Evolutionary conservation across 306 rosid genomes (phyloP).

Genomic region (Fragaria ananassa): DNA sequence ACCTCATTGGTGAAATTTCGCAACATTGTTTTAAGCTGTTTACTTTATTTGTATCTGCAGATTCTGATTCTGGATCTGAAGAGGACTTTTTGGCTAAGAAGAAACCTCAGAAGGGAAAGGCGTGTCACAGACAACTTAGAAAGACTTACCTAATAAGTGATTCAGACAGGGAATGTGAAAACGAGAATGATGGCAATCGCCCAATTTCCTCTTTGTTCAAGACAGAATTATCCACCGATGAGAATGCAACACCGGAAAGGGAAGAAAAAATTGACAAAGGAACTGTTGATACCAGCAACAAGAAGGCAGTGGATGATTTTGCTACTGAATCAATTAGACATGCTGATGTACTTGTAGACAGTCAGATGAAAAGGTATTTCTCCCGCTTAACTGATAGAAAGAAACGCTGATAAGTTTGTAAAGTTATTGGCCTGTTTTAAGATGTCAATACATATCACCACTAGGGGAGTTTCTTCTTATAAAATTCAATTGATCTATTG

Average conservation of each 20-base stretch:
- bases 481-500: background rate
- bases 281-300: slow-evolving; percentile 32
- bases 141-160: slow-evolving; percentile 53
- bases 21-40: background rate
- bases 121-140: slow-evolving; percentile 39
- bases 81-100: slow-evolving; percentile 38
- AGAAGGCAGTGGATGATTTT: slow-evolving; percentile 35
- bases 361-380: slow-evolving; percentile 36
- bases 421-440: background rate
- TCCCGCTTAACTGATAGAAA: background rate
- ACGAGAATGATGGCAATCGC: slow-evolving; percentile 42
- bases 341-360: slow-evolving; percentile 30
- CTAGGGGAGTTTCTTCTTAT: background rate
- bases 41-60: slow-evolving; percentile 13
- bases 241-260: slow-evolving; percentile 29
- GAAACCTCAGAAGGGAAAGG: slow-evolving; percentile 30
- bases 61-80: slow-evolving; percentile 27
- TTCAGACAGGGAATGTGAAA: slow-evolving; percentile 34
- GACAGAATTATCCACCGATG: slow-evolving; percentile 26
- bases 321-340: slow-evolving; percentile 21
- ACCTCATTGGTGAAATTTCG: background rate
- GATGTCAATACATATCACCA: background rate
- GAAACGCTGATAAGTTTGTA: background rate
- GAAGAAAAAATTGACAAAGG: slow-evolving; percentile 30
- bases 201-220: slow-evolving; percentile 52